phyloP scores from a whole-genome alignment of 2,329 filamentous ascomycete genomes.

The Fusarium sp. region DNA sequence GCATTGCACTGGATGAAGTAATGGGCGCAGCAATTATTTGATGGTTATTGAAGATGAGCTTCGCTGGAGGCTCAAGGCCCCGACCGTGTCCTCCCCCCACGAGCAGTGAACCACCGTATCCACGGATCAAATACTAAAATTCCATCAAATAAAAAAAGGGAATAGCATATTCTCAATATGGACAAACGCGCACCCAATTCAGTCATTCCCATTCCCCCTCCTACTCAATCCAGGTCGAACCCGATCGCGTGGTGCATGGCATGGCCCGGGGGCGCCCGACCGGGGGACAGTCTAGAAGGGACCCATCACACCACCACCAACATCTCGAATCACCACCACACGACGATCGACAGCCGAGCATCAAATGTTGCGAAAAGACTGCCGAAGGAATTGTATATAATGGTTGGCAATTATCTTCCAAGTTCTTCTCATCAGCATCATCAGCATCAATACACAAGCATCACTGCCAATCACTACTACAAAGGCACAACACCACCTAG shows the following conservation, averaged over 20 bases:
- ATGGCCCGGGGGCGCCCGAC: conserved; percentile 29
- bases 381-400: conserved; percentile 13
- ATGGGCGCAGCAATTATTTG: neutral
- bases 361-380: conserved; percentile 5
- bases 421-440: neutral
- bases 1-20: neutral
- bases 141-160: neutral
- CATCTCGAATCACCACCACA: conserved; percentile 32
- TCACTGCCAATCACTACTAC: neutral
- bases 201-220: conserved; percentile 1
- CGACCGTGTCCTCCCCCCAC: too few species aligned
- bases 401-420: neutral
- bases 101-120: neutral
- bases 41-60: neutral
- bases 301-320: conserved; percentile 28
- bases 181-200: neutral
- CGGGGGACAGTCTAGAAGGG: conserved; percentile 11
- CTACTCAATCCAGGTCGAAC: conserved; percentile 1
- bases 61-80: neutral
- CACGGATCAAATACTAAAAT: neutral
- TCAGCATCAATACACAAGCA: neutral
- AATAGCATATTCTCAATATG: neutral
- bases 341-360: conserved; percentile 8
- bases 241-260: conserved; percentile 18
- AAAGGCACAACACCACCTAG: neutral